Conservation (phyloP, 2,329 filamentous ascomycete species). For the Penicillium sp. region DNA sequence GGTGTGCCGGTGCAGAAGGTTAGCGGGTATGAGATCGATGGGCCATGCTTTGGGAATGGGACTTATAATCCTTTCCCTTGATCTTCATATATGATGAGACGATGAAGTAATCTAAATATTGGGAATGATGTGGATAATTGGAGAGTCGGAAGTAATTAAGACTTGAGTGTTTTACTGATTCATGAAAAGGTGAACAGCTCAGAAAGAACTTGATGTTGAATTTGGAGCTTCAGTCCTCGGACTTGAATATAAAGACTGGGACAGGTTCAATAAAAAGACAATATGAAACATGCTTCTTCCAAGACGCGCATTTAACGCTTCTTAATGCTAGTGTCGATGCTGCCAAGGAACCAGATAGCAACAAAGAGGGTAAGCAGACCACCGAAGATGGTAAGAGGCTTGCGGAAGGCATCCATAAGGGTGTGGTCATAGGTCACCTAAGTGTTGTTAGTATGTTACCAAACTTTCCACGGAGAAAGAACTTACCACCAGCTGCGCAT, state of each 20-base stretch:
- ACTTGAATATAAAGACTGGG: constrained; percentile 15
- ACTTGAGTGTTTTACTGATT: too few relatives aligned
- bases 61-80: constrained; percentile 9
- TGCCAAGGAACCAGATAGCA: constrained; percentile 71
- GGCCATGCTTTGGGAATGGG: constrained; percentile 13
- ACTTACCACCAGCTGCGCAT: constrained; percentile 70
- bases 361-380: constrained; percentile 74
- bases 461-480: neutral
- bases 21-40: constrained; percentile 26
- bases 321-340: constrained; percentile 78
- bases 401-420: constrained; percentile 71
- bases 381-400: constrained; percentile 78
- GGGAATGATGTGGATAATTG: neutral
- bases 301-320: constrained; percentile 45
- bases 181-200: neutral
- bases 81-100: neutral
- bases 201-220: constrained; percentile 4
- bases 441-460: neutral
- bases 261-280: constrained; percentile 7
- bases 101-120: neutral
- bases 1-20: constrained; percentile 23
- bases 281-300: constrained; percentile 19
- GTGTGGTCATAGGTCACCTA: constrained; percentile 82
- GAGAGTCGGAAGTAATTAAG: neutral
- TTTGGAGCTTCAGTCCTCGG: constrained; percentile 1